Conservation (phyloP, 2,329 filamentous ascomycete species). For the Dryadomyces quercivorus region DNA sequence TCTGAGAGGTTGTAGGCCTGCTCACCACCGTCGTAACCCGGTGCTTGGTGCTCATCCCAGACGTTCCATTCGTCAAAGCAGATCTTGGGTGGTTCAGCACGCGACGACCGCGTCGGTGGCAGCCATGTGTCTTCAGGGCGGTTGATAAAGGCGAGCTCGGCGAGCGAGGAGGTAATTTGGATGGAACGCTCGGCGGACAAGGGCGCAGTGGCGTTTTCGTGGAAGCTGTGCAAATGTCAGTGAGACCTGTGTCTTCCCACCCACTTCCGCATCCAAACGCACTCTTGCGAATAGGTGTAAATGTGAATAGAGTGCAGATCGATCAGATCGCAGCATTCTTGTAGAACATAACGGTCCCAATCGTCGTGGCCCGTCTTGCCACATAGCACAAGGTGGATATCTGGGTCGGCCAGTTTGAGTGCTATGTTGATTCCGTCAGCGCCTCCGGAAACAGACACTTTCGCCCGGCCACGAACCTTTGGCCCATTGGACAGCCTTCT, state of each 20-base stretch:
- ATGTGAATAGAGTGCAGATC: constrained; percentile 76
- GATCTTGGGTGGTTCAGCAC: constrained; percentile 35
- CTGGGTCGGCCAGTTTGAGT: constrained; percentile 56
- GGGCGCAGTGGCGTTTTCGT: not conserved
- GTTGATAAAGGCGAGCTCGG: constrained; percentile 50
- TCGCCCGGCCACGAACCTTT: constrained; percentile 25
- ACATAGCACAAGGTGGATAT: constrained; percentile 58
- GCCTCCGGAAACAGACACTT: not conserved
- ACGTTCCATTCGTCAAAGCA: constrained; percentile 84
- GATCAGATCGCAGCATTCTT: constrained; percentile 51
- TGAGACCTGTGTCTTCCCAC: not conserved
- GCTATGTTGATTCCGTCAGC: constrained; percentile 20
- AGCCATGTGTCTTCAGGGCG: not conserved
- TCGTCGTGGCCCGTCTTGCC: constrained; percentile 55
- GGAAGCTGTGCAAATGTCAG: not conserved
- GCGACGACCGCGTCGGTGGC: not conserved
- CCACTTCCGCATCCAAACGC: not conserved
- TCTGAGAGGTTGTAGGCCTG: constrained; percentile 65
- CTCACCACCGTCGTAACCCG: constrained; percentile 59
- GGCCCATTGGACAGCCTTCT: constrained; percentile 58
- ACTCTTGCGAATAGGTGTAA: constrained; percentile 47
- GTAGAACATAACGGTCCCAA: constrained; percentile 65
- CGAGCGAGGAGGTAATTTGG: constrained; percentile 53
- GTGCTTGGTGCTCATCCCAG: constrained; percentile 56
- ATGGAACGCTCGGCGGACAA: constrained; percentile 61